A percentile compares a stretch with the other conserved stretches of the same genome.
phyloP scores from a whole-genome alignment of 176 grass and related monocot genomes.

The Phragmites australis region DNA sequence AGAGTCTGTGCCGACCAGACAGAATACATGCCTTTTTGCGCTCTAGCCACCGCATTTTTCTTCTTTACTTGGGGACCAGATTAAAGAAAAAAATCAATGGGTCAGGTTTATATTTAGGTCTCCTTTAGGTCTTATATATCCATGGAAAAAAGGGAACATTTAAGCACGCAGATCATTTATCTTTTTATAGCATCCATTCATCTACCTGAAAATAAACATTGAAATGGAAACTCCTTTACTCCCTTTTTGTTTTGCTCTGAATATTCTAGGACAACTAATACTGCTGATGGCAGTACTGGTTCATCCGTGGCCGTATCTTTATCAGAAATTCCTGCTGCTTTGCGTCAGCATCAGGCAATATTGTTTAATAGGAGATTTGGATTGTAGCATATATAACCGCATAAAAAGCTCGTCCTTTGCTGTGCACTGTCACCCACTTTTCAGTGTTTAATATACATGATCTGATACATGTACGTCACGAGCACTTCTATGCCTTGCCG shows the following conservation, averaged over 20 bases:
- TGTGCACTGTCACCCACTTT: neutral
- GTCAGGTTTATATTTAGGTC: slow-evolving; percentile 25
- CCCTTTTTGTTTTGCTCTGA: slow-evolving; percentile 12
- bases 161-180: neutral
- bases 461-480: neutral
- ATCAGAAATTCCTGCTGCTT: neutral
- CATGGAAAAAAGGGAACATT: neutral
- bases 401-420: neutral
- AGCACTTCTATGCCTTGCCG: neutral
- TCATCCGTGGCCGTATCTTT: slow-evolving; percentile 30
- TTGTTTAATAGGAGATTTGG: slow-evolving; percentile 2
- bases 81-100: slow-evolving; percentile 6
- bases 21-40: neutral
- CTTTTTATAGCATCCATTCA: neutral
- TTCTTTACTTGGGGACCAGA: slow-evolving; percentile 10
- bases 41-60: neutral
- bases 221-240: neutral
- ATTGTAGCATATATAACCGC: neutral
- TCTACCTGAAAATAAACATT: neutral
- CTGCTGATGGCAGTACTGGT: slow-evolving; percentile 7
- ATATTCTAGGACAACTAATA: neutral
- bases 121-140: neutral
- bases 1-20: slow-evolving; percentile 25
- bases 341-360: slow-evolving; percentile 31
- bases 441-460: neutral